Base-by-base conservation (phyloP, 768 basidiomycete genomes). In the Xerocomus brunneocitrinus region DNA sequence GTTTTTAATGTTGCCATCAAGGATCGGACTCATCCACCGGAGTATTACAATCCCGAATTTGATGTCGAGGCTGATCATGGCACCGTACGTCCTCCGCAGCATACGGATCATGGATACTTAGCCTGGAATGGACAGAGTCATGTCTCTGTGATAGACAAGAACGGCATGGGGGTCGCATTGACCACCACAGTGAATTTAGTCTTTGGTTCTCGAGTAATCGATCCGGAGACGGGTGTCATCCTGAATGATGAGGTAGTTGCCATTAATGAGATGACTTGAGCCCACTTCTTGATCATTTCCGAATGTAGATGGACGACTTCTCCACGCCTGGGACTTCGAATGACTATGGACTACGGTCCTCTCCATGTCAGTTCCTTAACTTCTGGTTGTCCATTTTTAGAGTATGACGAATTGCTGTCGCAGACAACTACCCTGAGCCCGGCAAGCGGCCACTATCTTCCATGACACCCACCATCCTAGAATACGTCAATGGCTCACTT, bases 361-460 rank as follows among this genome's bases (percentile, higher is more conserved):
- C 88, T 14, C 89, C 89, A 6, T 91, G 89, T 88, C 67, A 53
- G 80, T 67, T 28, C 4, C 3, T 16, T 13, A 19, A 42, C 19
- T 16, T 38, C 8, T 30, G 25, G 32, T 45, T 22, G 22, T 24
- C 38, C 19, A 16, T 48, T 44, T 45, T 49, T 36, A 30, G 31
- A 32, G 32, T 4, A 7, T 52, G 43, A 58, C 57, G 9, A 5
- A 52, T 36, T 24, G 12, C 30, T 50, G 39, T 36, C 13, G 5
- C 61, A 92, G 91, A 83, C 71, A 97, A 98, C 67, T 95, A 90
- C 60, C 93, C 95, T 6, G 85, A 82, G 57, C 79, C 91, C 2
- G 83, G 87, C 7, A 98, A 98, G 70, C 85, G 93, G 3, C 91
- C 95, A 0, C 70, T 98, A 24, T 97, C 94, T 0, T 97, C 94